A percentile compares a stretch with the other conserved stretches of the same genome.
phyloP scores from a whole-genome alignment of 805 yeast species.

The Torulaspora gathmanii region DNA sequence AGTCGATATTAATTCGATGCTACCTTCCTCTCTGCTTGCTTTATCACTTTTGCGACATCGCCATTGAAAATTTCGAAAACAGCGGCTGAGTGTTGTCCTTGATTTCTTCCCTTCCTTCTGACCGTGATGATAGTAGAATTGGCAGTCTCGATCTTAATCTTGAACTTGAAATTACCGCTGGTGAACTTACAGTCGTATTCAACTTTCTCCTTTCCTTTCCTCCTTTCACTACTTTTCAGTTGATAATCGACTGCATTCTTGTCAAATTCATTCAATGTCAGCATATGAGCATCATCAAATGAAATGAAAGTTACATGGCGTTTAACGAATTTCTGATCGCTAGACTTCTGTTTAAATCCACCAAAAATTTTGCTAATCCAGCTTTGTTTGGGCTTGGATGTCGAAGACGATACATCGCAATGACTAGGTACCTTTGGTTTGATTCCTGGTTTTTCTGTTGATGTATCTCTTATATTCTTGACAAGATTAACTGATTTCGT shows the following conservation, averaged over 20 bases:
- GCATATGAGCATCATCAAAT: conserved; percentile 30
- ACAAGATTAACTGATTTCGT: neutral
- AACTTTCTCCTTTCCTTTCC: conserved; percentile 18
- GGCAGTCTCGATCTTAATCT: conserved; percentile 21
- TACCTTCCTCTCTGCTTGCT: conserved; percentile 7
- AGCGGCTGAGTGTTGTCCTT: conserved; percentile 8
- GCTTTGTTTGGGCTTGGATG: conserved; percentile 8
- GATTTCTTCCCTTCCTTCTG: conserved; percentile 21
- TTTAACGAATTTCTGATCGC: conserved; percentile 9
- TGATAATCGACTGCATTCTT: conserved; percentile 27
- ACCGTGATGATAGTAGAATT: conserved; percentile 17
- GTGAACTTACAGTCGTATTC: conserved; percentile 31
- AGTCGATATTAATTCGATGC: neutral
- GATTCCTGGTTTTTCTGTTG: conserved; percentile 3
- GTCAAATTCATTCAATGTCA: conserved; percentile 28
- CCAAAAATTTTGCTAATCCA: conserved; percentile 31
- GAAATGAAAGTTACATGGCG: conserved; percentile 26
- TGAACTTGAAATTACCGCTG: conserved; percentile 28
- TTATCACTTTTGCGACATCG: conserved; percentile 22
- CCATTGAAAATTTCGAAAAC: conserved; percentile 25
- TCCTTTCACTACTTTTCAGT: conserved; percentile 22
- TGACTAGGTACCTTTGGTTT: neutral
- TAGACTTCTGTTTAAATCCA: conserved; percentile 16
- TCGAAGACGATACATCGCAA: neutral
- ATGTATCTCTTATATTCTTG: neutral